These are phyloP conservation scores for Collybia sp. DNA, from an alignment of 768 basidiomycete species.

Conservation along the genomic window DNA sequence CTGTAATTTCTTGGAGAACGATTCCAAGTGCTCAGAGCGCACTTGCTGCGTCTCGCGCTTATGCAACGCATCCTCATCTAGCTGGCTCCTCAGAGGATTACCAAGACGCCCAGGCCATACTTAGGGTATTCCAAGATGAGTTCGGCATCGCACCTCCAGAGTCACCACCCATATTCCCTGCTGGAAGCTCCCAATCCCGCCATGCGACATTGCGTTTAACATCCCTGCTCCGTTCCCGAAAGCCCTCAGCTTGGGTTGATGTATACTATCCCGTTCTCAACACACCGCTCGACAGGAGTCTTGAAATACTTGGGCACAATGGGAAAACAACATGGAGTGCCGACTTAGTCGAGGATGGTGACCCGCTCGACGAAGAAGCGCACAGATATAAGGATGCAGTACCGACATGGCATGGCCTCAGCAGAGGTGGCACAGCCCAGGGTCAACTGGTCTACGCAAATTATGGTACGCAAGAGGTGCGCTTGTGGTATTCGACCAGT, in stretches of 20 bases:
- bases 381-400: conserved; percentile 61
- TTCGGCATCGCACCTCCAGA: conserved; percentile 44
- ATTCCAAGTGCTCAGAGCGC: conserved; percentile 58
- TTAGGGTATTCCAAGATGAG: conserved; percentile 63
- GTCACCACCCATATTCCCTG: conserved; percentile 58
- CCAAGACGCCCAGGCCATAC: conserved; percentile 59
- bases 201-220: conserved; percentile 59
- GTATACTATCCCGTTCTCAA: conserved; percentile 88
- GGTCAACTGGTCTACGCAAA: conserved; percentile 75
- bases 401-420: conserved; percentile 85
- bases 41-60: conserved; percentile 47
- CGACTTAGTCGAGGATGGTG: conserved; percentile 67
- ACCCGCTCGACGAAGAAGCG: conserved; percentile 68
- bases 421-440: conserved; percentile 67
- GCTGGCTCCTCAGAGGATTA: conserved; percentile 63
- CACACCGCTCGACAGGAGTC: conserved; percentile 61
- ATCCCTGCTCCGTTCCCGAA: conserved; percentile 30
- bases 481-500: conserved; percentile 3
- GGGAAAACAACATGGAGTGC: conserved; percentile 61
- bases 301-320: conserved; percentile 60
- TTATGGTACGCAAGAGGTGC: conserved; percentile 64
- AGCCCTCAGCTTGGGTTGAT: conserved; percentile 77
- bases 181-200: conserved; percentile 65
- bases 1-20: conserved; percentile 28
- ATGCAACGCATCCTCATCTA: conserved; percentile 67